Evolutionary conservation across 768 basidiomycete genomes (phyloP).

Genomic region (Chalciporus pseudorubinellus): DNA sequence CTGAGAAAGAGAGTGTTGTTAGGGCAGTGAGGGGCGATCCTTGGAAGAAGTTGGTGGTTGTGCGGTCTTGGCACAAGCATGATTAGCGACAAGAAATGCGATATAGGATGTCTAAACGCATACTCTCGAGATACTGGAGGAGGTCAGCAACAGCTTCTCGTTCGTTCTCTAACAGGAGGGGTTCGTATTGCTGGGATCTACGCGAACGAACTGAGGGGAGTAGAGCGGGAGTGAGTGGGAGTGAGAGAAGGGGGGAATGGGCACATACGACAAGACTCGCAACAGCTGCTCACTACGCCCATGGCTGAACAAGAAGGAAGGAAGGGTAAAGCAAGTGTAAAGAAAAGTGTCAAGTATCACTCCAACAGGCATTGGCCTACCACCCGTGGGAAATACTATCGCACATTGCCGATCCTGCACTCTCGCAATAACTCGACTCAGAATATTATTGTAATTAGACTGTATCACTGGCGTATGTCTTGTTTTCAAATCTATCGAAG

Average conservation of each 20-base stretch:
- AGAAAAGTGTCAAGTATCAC: too few relatives aligned
- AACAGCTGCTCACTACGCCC: constrained; percentile 80
- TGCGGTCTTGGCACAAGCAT: constrained; percentile 57
- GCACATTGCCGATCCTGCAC: constrained; percentile 20
- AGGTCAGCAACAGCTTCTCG: constrained; percentile 97
- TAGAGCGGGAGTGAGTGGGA: constrained; percentile 4
- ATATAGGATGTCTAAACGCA: constrained; percentile 25
- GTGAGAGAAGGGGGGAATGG: constrained; percentile 10
- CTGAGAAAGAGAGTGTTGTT: constrained; percentile 96
- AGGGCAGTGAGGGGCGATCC: constrained; percentile 90
- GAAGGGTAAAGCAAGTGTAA: neutral
- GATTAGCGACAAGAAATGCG: neutral
- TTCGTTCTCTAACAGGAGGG: constrained; percentile 86
- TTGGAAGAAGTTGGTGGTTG: constrained; percentile 97
- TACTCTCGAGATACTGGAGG: constrained; percentile 96
- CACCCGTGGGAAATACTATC: constrained; percentile 23
- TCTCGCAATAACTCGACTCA: neutral
- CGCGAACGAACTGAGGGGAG: constrained; percentile 65
- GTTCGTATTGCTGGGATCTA: constrained; percentile 84
- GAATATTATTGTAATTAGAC: too few relatives aligned
- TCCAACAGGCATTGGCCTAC: too few relatives aligned
- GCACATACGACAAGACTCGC: constrained; percentile 76
- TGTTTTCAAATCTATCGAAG: too few relatives aligned
- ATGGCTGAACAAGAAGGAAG: constrained; percentile 35
- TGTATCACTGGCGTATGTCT: too few relatives aligned